Evolutionary conservation across 169 alveolate genomes (phyloP), one percentile per base, ranked within the genome.

Genomic region (Prorocentrum cordatum): DNA sequence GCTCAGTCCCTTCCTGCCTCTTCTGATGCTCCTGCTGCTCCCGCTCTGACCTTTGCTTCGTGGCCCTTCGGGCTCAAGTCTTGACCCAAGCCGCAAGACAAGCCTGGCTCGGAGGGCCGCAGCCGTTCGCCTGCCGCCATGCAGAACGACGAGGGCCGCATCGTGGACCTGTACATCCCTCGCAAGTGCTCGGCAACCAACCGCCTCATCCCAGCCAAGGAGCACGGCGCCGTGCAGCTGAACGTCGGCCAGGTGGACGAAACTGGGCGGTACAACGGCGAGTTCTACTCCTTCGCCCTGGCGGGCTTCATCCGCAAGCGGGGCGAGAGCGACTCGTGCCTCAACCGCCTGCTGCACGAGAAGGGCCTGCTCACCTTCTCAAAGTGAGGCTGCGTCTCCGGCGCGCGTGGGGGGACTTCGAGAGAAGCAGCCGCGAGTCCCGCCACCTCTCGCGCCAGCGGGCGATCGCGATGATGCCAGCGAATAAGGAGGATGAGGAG

Each of bases 201-300:
- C 88, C 93, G 96, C 39, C 91, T 95, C 50, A 93, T 96, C 92
- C 94, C 94, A 16, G 93, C 97, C 62, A 95, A 95, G 93, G 98
- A 96, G 94, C 95, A 95, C 80, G 97, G 97, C 68, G 94, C 97
- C 12, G 98, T 96, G 77, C 97, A 95, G 92, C 88, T 96, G 72
- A 96, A 95, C 86, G 93, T 96, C 27, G 96, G 95, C n/a, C 91
- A 93, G 93, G 94, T 92, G 31, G 96, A 94, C 71, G 97, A 94
- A 77, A 92, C 93, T 39, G 97, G 97, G 83, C 92, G 92, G 62
- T 91, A 93, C 71, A 88, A 86, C 45, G 96, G 96, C 20, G 94
- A 93, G 80, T 93, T 93, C 79, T 91, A 93, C 77, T 94, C 97
- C 26, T 77, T 96, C 59, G 94, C 95, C 32, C 18, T 75, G 36